Percentiles rank a stretch among this genome's conserved stretches.
Evolutionary conservation across 768 basidiomycete genomes (phyloP).

Genomic region (Vararia minispora): DNA sequence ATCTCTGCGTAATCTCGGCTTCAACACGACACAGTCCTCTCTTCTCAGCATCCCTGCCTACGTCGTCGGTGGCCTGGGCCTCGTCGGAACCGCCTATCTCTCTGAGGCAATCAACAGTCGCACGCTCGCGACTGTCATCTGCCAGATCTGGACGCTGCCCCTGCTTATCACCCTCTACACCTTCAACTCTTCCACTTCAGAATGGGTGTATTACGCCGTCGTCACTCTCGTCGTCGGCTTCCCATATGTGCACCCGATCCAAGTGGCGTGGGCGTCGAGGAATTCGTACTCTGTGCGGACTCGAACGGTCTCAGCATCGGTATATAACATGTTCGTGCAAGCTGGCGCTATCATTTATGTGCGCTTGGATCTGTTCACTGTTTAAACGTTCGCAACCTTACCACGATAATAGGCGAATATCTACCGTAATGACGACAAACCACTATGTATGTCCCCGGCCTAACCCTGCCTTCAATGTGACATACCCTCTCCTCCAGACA

Average conservation of each 20-base stretch:
- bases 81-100: conserved; percentile 33
- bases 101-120: conserved; percentile 49
- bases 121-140: conserved; percentile 37
- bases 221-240: conserved; percentile 45
- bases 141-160: conserved; percentile 53
- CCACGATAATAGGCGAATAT: conserved; percentile 34
- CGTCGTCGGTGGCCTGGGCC: conserved; percentile 34
- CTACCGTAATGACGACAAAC: conserved; percentile 38
- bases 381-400: neutral
- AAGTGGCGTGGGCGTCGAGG: conserved; percentile 43
- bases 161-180: conserved; percentile 47
- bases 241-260: conserved; percentile 27
- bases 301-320: conserved; percentile 29
- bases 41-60: conserved; percentile 51
- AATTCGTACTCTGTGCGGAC: conserved; percentile 53
- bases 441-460: conserved; percentile 15
- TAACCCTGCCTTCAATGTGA: neutral
- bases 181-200: conserved; percentile 34
- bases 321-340: conserved; percentile 61
- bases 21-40: conserved; percentile 50
- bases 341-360: conserved; percentile 39
- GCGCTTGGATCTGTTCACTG: conserved; percentile 9
- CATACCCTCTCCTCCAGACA: conserved; percentile 28
- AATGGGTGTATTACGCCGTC: conserved; percentile 46
- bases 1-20: conserved; percentile 49